Evolutionary conservation across 805 yeast species (phyloP), one percentile per base, ranked within the genome.

Genomic region (Candida maris): DNA sequence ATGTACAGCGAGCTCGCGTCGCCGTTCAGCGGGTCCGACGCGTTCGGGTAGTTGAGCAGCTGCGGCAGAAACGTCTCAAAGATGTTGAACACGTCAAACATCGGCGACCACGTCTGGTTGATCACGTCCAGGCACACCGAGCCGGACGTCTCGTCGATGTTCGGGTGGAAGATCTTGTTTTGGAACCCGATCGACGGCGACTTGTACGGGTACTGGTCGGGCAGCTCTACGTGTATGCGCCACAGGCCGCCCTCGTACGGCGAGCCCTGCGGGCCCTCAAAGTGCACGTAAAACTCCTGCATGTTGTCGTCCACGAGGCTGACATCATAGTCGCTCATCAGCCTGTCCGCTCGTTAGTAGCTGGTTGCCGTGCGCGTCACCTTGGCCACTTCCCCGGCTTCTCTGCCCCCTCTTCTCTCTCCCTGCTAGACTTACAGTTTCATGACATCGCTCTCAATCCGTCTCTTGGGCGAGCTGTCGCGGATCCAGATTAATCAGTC

Each of bases 91-190:
- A 93, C 73, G 37, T 93, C 97, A 67, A 88, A 91, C 87, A 91
- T 85, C 2, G 98, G 97, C 27, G 95, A 85, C 98, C 98, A 91
- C 1, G 97, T 87, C 56, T 91, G 96, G 59, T 91, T 91, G 45
- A 91, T 89, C 13, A 93, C 97, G 59, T 91, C 97, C 33, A 91
- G 75, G 62, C 98, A 91, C 5, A 91, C 96, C 0, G 94, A 79
- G 0, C 98, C 98, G 1, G 79, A 80, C 19, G 78, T 71, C 57
- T 88, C 94, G 57, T 91, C 98, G 44, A 91, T 88, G 55, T 91
- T 91, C 5, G 98, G 98, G 59, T 91, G 98, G 63, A 78, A 89
- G 14, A 93, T 91, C 56, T 81, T 84, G 62, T 89, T 93, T 34
- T 78, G 78, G 57, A 91, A 91, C 6, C 97, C 97, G 44, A 91